A percentile compares a stretch with the other conserved stretches of the same genome.
phyloP scores from a whole-genome alignment of 2,329 filamentous ascomycete genomes.

The Aspergillus pseudoglaucus region DNA sequence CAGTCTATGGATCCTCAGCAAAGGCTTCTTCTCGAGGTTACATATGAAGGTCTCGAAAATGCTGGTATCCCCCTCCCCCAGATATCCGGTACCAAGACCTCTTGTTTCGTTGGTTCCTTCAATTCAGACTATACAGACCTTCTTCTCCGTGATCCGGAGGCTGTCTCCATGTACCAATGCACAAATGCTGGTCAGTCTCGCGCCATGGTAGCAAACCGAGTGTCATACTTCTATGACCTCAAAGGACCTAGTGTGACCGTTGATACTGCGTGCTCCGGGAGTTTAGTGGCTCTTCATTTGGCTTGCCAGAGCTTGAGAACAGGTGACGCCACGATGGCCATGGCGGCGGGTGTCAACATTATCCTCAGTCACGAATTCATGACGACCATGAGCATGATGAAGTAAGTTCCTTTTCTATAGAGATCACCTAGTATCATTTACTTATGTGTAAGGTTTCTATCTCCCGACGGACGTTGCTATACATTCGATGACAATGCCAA shows the following conservation, averaged over 20 bases:
- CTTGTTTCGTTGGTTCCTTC: slow-evolving; percentile 24
- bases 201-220: slow-evolving; percentile 21
- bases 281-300: slow-evolving; percentile 26
- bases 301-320: slow-evolving; percentile 23
- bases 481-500: slow-evolving; percentile 36
- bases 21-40: slow-evolving; percentile 23
- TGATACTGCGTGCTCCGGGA: slow-evolving; percentile 29
- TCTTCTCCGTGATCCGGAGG: slow-evolving; percentile 22
- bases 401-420: not conserved
- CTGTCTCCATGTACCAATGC: slow-evolving; percentile 19
- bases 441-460: slow-evolving; percentile 15
- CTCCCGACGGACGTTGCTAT: slow-evolving; percentile 22
- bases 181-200: slow-evolving; percentile 21
- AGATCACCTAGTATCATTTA: not conserved
- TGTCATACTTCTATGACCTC: slow-evolving; percentile 30
- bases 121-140: slow-evolving; percentile 25
- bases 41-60: slow-evolving; percentile 25
- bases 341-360: slow-evolving; percentile 21
- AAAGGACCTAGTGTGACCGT: slow-evolving; percentile 27
- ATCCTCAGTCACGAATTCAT: slow-evolving; percentile 23
- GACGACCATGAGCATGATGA: slow-evolving; percentile 19
- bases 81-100: slow-evolving; percentile 20
- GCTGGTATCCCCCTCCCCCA: slow-evolving; percentile 21
- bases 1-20: slow-evolving; percentile 27
- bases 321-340: slow-evolving; percentile 16